phyloP scores from a whole-genome alignment of 1,139 yeast species.

The Magnusiomyces tetraspermus region DNA sequence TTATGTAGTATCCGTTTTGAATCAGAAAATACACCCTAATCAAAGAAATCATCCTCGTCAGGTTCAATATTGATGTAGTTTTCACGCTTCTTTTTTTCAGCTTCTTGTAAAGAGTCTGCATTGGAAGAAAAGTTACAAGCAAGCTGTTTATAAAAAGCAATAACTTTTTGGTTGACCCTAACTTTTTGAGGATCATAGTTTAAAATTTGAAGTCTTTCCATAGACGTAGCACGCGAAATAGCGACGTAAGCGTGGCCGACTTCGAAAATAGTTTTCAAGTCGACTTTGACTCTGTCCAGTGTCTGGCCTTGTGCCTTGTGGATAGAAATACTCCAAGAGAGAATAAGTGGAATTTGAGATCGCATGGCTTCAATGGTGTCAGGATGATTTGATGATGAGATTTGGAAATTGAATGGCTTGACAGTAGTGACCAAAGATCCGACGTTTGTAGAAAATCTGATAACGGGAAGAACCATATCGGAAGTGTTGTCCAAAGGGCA shows the following conservation, averaged over 20 bases:
- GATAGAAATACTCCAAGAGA: conserved; percentile 93
- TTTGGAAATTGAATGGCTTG: no score
- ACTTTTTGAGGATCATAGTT: conserved; percentile 55
- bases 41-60: background rate
- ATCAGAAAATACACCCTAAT: background rate
- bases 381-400: no score
- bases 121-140: background rate
- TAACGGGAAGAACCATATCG: background rate
- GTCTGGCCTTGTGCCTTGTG: conserved; percentile 98
- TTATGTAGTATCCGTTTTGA: background rate
- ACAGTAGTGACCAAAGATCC: no score
- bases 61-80: background rate
- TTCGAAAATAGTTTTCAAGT: conserved; percentile 68
- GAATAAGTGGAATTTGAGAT: conserved; percentile 62
- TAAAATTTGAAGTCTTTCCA: conserved; percentile 68
- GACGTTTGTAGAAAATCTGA: background rate
- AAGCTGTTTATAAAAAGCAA: conserved; percentile 41
- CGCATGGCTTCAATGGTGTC: conserved; percentile 49
- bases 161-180: conserved; percentile 53
- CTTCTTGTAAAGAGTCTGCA: background rate
- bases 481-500: background rate
- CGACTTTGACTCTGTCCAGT: conserved; percentile 69
- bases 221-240: conserved; percentile 69
- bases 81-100: background rate
- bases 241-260: conserved; percentile 96